A percentile compares a stretch with the other conserved stretches of the same genome.
phyloP scores from a whole-genome alignment of 176 grass and related monocot species.

The Otatea glauca region DNA sequence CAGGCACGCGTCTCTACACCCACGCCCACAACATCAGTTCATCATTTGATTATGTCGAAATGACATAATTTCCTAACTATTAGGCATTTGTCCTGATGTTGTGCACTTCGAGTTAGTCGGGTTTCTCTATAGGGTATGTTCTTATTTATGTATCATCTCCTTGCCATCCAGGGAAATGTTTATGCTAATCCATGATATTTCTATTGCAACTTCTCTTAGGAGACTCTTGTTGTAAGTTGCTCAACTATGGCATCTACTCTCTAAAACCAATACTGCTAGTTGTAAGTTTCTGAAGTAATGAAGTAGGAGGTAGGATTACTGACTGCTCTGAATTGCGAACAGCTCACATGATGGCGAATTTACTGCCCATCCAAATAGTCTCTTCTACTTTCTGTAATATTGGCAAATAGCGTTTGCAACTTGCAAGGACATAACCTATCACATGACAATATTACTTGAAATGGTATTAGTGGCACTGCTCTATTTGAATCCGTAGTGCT shows the following conservation, averaged over 20 bases:
- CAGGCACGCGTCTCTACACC: too few relatives aligned
- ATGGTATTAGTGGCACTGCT: not conserved
- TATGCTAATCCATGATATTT: not conserved
- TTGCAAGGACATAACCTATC: not conserved
- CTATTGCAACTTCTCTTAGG: not conserved
- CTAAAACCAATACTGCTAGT: not conserved
- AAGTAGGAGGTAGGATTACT: slow-evolving; percentile 2
- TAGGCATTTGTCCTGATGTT: not conserved
- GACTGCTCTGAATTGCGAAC: not conserved
- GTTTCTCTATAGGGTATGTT: not conserved
- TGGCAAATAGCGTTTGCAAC: not conserved
- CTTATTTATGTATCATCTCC: not conserved
- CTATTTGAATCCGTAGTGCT: not conserved
- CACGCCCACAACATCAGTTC: too few relatives aligned
- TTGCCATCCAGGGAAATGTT: not conserved
- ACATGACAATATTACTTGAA: not conserved
- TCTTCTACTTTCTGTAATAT: not conserved
- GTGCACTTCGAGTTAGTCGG: not conserved
- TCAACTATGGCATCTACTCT: not conserved
- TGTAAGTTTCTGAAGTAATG: not conserved
- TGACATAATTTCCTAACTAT: not conserved
- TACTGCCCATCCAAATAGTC: slow-evolving; percentile 1
- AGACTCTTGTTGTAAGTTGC: too few relatives aligned
- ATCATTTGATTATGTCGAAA: not conserved
- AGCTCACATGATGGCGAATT: not conserved